phyloP scores from a whole-genome alignment of 1,284 basidiomycete species.

The Paramarasmius palmivorus region DNA sequence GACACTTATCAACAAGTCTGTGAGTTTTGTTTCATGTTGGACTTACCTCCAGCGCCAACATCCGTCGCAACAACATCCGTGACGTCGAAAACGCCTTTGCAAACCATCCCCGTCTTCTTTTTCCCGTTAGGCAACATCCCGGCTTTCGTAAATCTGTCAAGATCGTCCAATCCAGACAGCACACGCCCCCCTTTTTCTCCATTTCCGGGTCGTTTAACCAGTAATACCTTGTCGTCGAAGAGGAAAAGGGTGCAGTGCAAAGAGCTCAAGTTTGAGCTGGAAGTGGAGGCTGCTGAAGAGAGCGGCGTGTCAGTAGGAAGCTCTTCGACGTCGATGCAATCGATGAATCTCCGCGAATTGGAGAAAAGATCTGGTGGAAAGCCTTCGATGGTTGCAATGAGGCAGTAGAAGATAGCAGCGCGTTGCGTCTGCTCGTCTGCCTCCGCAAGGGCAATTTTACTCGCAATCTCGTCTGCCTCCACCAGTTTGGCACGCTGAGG shows the following conservation, averaged over 20 bases:
- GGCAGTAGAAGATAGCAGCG: conserved; percentile 87
- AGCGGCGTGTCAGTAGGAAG: conserved; percentile 52
- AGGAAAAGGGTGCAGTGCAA: conserved; percentile 91
- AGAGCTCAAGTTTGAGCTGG: conserved; percentile 35
- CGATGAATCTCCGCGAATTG: conserved; percentile 85
- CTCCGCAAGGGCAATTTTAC: conserved; percentile 91
- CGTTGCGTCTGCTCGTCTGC: conserved; percentile 89
- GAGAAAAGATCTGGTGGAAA: conserved; percentile 90
- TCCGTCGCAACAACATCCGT: conserved; percentile 85
- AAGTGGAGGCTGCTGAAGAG: conserved; percentile 43
- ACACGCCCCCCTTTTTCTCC: conserved; percentile 73
- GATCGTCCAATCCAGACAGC: conserved; percentile 84
- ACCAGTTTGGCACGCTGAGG: conserved; percentile 78
- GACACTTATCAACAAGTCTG: conserved; percentile 9
- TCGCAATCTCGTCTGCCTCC: conserved; percentile 88
- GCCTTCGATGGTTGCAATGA: conserved; percentile 84
- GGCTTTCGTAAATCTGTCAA: conserved; percentile 73
- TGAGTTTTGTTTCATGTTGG: conserved; percentile 7
- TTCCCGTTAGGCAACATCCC: conserved; percentile 56
- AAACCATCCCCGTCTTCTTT: conserved; percentile 83
- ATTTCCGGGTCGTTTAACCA: conserved; percentile 83
- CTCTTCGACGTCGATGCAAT: conserved; percentile 95
- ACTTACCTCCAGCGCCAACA: conserved; percentile 78
- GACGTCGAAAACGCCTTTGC: conserved; percentile 85
- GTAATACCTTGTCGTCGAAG: conserved; percentile 93